A percentile compares a stretch with the other conserved stretches of the same genome.
Evolutionary conservation across 805 yeast genomes (phyloP).

Genomic region (Millerago galiae): DNA sequence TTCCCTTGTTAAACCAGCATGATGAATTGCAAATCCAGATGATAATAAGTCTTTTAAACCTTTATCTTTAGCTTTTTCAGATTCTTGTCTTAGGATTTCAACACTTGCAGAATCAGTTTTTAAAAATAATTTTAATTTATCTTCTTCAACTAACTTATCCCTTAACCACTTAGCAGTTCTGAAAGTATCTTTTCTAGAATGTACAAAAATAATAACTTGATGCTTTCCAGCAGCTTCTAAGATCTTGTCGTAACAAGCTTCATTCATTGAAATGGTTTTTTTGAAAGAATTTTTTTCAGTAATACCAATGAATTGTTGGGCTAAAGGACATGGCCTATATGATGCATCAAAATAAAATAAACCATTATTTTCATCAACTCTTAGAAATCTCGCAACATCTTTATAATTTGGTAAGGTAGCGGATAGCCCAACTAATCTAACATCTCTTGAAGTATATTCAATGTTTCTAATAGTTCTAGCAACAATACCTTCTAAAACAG

Average conservation of each 20-base stretch:
- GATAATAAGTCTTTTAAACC: slow-evolving; percentile 55
- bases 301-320: slow-evolving; percentile 82
- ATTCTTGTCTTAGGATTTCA: slow-evolving; percentile 60
- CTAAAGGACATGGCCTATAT: slow-evolving; percentile 88
- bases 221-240: slow-evolving; percentile 58
- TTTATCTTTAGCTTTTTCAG: slow-evolving; percentile 46
- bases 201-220: slow-evolving; percentile 87
- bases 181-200: slow-evolving; percentile 86
- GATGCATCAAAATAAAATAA: slow-evolving; percentile 77
- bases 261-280: slow-evolving; percentile 76
- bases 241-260: slow-evolving; percentile 80
- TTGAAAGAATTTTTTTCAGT: slow-evolving; percentile 79
- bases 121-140: slow-evolving; percentile 37
- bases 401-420: slow-evolving; percentile 87
- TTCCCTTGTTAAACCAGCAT: slow-evolving; percentile 73
- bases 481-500: slow-evolving; percentile 84
- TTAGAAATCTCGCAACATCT: slow-evolving; percentile 79
- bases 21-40: slow-evolving; percentile 82
- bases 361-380: slow-evolving; percentile 54
- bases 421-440: slow-evolving; percentile 78
- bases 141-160: slow-evolving; percentile 53
- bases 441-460: slow-evolving; percentile 38
- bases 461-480: slow-evolving; percentile 56
- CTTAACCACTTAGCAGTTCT: slow-evolving; percentile 74
- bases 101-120: slow-evolving; percentile 42